Evolutionary conservation across 495 filamentous ascomycete genomes (phyloP).

Genomic region (Penicillium macrosclerotiorum): DNA sequence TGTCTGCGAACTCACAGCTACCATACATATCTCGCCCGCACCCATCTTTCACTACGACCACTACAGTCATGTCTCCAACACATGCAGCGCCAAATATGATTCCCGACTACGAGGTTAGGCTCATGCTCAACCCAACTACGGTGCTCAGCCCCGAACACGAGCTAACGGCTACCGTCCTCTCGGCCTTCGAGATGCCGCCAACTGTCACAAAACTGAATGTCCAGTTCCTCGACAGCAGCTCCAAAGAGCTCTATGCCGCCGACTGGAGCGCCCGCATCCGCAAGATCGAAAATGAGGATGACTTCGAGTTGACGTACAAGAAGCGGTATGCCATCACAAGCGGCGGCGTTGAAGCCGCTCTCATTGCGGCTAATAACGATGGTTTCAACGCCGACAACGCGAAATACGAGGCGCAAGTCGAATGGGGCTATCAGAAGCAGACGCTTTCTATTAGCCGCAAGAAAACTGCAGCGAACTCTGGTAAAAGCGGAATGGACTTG

Average conservation of each 20-base stretch:
- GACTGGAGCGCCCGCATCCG: slow-evolving; percentile 14
- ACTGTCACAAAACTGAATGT: slow-evolving; percentile 7
- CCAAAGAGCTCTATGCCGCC: slow-evolving; percentile 10
- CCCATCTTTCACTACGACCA: background rate
- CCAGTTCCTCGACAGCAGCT: slow-evolving; percentile 11
- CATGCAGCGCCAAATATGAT: slow-evolving; percentile 6
- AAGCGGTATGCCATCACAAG: slow-evolving; percentile 11
- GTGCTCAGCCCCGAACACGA: slow-evolving; percentile 5
- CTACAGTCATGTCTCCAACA: background rate
- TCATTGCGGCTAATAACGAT: slow-evolving; percentile 9
- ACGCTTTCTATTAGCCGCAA: slow-evolving; percentile 15
- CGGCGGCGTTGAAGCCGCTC: slow-evolving; percentile 5
- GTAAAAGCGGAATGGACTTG: slow-evolving; percentile 5
- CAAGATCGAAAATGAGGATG: slow-evolving; percentile 8
- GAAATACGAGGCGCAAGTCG: slow-evolving; percentile 16
- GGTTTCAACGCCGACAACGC: slow-evolving; percentile 6
- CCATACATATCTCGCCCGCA: background rate
- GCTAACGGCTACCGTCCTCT: slow-evolving; percentile 7
- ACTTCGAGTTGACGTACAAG: slow-evolving; percentile 14
- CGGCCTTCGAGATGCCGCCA: slow-evolving; percentile 1
- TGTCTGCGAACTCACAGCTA: background rate
- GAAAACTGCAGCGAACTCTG: slow-evolving; percentile 1
- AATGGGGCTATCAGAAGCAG: slow-evolving; percentile 10
- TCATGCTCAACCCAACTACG: slow-evolving; percentile 6
- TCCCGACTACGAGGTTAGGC: slow-evolving; percentile 13